phyloP scores from a whole-genome alignment of 192 early-diverging fungal genomes.

The Pilobolus umbonatus region DNA sequence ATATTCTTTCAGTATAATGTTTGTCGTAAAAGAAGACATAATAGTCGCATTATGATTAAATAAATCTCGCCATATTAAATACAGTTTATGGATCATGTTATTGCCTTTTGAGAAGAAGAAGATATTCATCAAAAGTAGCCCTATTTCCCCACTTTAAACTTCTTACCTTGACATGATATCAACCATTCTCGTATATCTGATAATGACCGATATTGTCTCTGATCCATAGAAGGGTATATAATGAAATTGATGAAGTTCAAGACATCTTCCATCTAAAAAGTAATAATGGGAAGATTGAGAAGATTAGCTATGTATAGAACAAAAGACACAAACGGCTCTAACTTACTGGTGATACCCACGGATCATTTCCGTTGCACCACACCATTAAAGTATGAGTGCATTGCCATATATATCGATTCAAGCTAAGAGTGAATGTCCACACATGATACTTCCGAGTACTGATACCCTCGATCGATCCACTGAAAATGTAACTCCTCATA shows the following conservation, averaged over 20 bases:
- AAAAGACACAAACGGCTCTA: neutral
- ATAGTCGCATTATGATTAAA: conserved; percentile 3
- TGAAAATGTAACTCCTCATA: too few species aligned
- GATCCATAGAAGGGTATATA: conserved; percentile 4
- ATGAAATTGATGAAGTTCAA: conserved; percentile 3
- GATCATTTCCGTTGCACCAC: neutral
- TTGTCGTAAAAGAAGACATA: neutral
- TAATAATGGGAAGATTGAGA: neutral
- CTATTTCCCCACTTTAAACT: neutral
- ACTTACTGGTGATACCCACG: neutral
- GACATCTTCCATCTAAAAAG: conserved; percentile 6
- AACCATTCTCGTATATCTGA: neutral
- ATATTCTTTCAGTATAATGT: neutral
- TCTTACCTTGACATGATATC: neutral
- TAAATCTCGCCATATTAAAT: neutral
- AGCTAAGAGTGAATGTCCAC: neutral
- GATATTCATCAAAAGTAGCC: neutral
- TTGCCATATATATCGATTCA: neutral
- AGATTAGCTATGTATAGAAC: neutral
- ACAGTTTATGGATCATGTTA: neutral
- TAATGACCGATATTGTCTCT: neutral
- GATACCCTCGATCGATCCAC: neutral
- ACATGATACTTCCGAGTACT: neutral
- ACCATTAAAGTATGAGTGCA: neutral
- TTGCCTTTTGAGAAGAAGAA: neutral